phyloP scores from a whole-genome alignment of 352 stramenopile genomes.

The Globisporangium nagaii region DNA sequence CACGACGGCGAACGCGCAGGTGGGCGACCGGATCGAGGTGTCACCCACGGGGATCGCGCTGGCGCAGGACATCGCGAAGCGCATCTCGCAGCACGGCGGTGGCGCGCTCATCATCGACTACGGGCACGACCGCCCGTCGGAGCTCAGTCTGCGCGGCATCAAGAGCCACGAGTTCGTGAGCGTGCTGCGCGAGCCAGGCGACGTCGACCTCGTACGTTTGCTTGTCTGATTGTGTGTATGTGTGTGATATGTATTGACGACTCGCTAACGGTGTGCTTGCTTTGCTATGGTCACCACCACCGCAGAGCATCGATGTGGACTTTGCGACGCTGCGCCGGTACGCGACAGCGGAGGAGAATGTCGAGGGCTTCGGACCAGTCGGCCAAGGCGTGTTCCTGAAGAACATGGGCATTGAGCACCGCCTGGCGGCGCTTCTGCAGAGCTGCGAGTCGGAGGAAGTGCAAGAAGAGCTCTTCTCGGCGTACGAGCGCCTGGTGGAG shows the following conservation, averaged over 20 bases:
- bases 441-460: conserved; percentile 78
- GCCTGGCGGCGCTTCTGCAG: conserved; percentile 87
- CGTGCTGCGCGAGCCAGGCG: conserved; percentile 86
- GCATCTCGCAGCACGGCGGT: conserved; percentile 79
- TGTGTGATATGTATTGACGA: conserved; percentile 39
- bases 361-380: conserved; percentile 85
- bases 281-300: not conserved
- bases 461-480: conserved; percentile 86
- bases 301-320: conserved; percentile 82
- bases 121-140: conserved; percentile 86
- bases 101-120: conserved; percentile 94
- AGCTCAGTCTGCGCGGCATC: conserved; percentile 92
- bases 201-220: conserved; percentile 83
- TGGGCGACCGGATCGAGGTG: conserved; percentile 92
- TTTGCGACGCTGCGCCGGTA: conserved; percentile 79
- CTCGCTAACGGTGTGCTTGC: conserved; percentile 15
- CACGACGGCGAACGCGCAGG: conserved; percentile 41
- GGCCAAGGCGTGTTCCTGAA: conserved; percentile 91
- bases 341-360: conserved; percentile 40
- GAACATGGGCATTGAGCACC: conserved; percentile 93
- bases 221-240: conserved; percentile 10
- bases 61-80: conserved; percentile 89
- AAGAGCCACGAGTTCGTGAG: conserved; percentile 93
- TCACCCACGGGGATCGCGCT: conserved; percentile 90
- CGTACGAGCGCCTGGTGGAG: conserved; percentile 90